Conservation (phyloP, 2,329 filamentous ascomycete species). For the Allantophomopsis cytisporea region DNA sequence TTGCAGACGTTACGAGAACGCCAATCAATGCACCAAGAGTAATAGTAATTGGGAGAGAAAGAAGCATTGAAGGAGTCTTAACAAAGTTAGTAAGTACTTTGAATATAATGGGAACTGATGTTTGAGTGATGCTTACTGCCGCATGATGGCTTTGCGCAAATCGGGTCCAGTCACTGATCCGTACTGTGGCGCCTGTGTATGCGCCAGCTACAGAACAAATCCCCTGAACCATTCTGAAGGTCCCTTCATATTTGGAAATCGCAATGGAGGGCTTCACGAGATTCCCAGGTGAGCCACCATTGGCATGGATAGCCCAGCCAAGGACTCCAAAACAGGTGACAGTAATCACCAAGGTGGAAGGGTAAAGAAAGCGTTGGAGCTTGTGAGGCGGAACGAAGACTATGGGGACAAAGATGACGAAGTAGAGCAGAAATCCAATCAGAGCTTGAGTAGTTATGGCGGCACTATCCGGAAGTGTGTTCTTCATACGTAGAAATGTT, state of each 20-base stretch:
- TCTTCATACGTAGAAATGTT: neutral
- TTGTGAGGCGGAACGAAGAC: conserved; percentile 17
- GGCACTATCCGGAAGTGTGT: neutral
- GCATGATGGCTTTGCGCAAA: conserved; percentile 15
- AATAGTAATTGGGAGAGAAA: conserved; percentile 23
- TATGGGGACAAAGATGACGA: conserved; percentile 12
- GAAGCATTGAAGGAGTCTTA: conserved; percentile 23
- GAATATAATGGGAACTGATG: too few relatives aligned
- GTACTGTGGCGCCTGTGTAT: too few relatives aligned
- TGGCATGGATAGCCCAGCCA: conserved; percentile 10
- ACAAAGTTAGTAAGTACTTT: too few relatives aligned
- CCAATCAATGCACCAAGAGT: conserved; percentile 24
- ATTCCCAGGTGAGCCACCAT: conserved; percentile 1
- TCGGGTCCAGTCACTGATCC: conserved; percentile 18
- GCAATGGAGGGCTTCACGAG: conserved; percentile 10
- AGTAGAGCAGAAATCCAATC: neutral
- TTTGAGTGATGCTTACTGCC: conserved; percentile 7
- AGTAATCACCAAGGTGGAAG: conserved; percentile 17
- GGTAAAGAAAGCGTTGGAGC: conserved; percentile 14
- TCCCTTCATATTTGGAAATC: conserved; percentile 9
- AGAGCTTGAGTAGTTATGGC: neutral
- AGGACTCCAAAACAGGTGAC: conserved; percentile 19
- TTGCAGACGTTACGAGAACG: conserved; percentile 35
- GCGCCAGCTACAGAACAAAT: too few relatives aligned
- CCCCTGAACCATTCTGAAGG: conserved; percentile 7